Evolutionary conservation across 495 filamentous ascomycete species (phyloP), one percentile per base, ranked within the genome.

Genomic region (Coniosporium apollinis): DNA sequence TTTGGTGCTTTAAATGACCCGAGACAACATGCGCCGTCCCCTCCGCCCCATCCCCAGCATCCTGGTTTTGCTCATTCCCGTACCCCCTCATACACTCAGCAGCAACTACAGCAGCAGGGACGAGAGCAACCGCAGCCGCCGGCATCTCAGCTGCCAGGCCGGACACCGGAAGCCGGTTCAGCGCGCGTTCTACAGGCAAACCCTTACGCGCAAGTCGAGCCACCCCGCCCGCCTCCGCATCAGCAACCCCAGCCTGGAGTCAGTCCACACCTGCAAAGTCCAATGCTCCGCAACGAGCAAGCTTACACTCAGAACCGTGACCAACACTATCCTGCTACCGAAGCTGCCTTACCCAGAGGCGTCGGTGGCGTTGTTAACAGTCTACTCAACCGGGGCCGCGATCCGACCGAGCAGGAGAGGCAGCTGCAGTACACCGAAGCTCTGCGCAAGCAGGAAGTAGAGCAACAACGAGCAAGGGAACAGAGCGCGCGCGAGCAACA

Each of bases 101-200:
- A 9, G 10, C 31, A n/a, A n/a, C 9, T n/a, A 8, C 24, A 26
- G n/a, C 16, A 14, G 10, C 22, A 19, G 17, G 8, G 31, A 4
- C 21, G 13, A 13, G 11, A 7, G 9, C 19, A 34, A 21, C 38
- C 24, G 32, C 21, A 36, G 17, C 17, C 19, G 9, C 18, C 14
- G 11, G 9, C 30, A 28, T 13, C 32, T 5, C 20, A 25, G 3
- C 24, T 16, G 19, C 8, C 41, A 19, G n/a, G 30, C 5, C 44
- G 43, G 30, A 48, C 48, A 11, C 31, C n/a, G n/a, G n/a, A n/a
- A n/a, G n/a, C n/a, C n/a, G n/a, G n/a, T n/a, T n/a, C n/a, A n/a
- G n/a, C n/a, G n/a, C n/a, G n/a, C n/a, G n/a, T n/a, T n/a, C n/a
- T 51, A 19, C 44, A 51, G 30, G 38, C 48, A 13, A 51, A 48